Evolutionary conservation across 306 rosid genomes (phyloP), one percentile per base, ranked within the genome.

Genomic region (Vigna angularis): DNA sequence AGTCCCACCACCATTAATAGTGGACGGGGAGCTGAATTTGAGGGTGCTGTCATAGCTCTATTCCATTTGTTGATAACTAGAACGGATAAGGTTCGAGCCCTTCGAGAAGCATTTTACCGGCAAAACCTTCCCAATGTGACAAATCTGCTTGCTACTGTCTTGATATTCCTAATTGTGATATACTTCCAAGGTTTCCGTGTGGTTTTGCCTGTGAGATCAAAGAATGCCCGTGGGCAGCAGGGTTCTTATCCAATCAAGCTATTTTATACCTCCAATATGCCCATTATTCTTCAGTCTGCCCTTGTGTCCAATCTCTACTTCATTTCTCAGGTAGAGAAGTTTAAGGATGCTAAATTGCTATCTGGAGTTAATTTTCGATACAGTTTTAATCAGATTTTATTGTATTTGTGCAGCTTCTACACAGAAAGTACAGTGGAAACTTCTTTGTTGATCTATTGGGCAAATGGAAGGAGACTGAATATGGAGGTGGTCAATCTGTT

Each of bases 211-310:
- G 88, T 88, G 15, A 84, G 89, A 64, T 88, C 92, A 22, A 88
- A 86, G 87, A 86, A 86, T 55, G 83, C 90, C 20, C 85, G 89
- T 48, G 91, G 89, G 40, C 83, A 81, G 72, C 86, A 81, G 79
- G 88, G 89, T 61, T 85, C 91, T 28, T 85, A 83, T 57, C 91
- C 91, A 38, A 88, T 88, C 57, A 88, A 88, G 66, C 74, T 88
- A 44, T 88, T 88, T 66, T 88, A 88, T 75, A 88, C 92, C 63
- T 86, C 92, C 80, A 84, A 86, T 76, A 88, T 88, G 92, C 92
- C 90, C 36, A 86, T 88, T 9, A 88, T 88, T 69, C 91, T 88
- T n/a, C 88, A 83, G 53, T 86, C 91, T 49, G 86, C 92, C 40
- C 89, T 86, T 38, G 89, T 88, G 45, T 79, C 86, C 52, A 88